Evolutionary conservation across 257 asterid species (phyloP).

Genomic region (Echites panduratus): DNA sequence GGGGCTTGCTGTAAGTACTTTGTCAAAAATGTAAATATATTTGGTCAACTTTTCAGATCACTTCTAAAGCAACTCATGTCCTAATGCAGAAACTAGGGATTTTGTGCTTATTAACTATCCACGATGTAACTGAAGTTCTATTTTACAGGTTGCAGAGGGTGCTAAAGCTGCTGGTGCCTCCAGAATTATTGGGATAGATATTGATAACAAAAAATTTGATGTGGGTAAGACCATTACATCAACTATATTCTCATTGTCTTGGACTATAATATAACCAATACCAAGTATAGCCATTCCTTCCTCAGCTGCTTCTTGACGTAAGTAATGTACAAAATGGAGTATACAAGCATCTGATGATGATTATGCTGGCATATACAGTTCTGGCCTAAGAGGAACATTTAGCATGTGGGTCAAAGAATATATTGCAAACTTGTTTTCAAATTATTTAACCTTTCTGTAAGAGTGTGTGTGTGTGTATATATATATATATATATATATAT

Average conservation of each 20-base stretch:
- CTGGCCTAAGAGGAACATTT: not conserved
- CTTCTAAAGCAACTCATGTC: not conserved
- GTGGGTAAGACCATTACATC: slow-evolving; percentile 34
- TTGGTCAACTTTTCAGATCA: not conserved
- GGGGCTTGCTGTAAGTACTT: slow-evolving; percentile 86
- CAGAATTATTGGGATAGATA: slow-evolving; percentile 86
- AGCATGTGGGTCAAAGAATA: not conserved
- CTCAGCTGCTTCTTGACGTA: not conserved
- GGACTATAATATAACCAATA: not conserved
- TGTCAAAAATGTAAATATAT: not conserved
- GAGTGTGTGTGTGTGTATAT: no score
- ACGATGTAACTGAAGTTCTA: not conserved
- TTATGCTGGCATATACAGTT: not conserved
- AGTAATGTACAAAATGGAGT: not conserved
- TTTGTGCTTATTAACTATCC: not conserved
- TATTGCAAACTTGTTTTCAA: not conserved
- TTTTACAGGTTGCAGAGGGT: slow-evolving; percentile 92
- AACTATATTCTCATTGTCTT: slow-evolving; percentile 2
- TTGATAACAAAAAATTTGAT: slow-evolving; percentile 80
- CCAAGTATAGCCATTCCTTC: not conserved
- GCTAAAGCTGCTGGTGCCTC: slow-evolving; percentile 99
- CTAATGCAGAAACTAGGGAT: not conserved
- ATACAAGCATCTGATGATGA: not conserved
- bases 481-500: no score
- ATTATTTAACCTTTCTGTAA: not conserved